Conservation (phyloP, 306 rosid genomes). For the Astragalus glycyphyllos region DNA sequence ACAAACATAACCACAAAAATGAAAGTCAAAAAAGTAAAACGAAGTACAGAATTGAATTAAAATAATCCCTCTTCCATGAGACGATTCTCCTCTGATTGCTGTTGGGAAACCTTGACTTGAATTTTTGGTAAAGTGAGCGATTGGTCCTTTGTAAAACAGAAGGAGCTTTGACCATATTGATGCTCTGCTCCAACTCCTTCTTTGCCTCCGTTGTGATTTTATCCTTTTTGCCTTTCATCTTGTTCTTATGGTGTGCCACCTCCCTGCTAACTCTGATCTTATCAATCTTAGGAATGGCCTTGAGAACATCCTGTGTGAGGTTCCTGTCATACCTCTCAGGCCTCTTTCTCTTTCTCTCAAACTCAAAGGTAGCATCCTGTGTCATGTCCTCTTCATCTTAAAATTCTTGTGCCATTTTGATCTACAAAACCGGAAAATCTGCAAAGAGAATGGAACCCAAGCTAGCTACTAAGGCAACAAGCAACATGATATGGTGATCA, state of each 20-base stretch:
- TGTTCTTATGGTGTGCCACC: constrained; percentile 52
- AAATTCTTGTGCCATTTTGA: constrained; percentile 98
- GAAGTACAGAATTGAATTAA: too few relatives aligned
- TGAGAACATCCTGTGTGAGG: constrained; percentile 52
- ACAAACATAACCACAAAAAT: too few relatives aligned
- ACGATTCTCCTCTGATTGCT: constrained; percentile 45
- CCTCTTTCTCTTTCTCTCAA: constrained; percentile 92
- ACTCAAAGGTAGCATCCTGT: constrained; percentile 92
- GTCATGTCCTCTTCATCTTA: constrained; percentile 99
- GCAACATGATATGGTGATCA: too few relatives aligned
- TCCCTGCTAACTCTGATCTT: constrained; percentile 65
- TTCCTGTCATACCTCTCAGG: constrained; percentile 91
- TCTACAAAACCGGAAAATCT: constrained; percentile 91
- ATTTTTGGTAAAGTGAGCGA: constrained; percentile 57
- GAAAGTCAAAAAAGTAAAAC: too few relatives aligned
- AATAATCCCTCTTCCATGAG: constrained; percentile 71
- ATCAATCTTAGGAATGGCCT: constrained; percentile 74
- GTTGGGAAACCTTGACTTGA: constrained; percentile 55
- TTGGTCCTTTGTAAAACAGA: constrained; percentile 49
- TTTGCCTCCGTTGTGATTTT: constrained; percentile 46
- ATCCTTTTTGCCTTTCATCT: constrained; percentile 58
- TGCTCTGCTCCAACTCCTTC: constrained; percentile 58
- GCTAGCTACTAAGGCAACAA: too few relatives aligned
- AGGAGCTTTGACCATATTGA: constrained; percentile 68
- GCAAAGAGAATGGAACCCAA: constrained; percentile 11